These are phyloP conservation scores for Piper betle DNA, from an alignment of 164 flowering plant species.

Conservation along the genomic window DNA sequence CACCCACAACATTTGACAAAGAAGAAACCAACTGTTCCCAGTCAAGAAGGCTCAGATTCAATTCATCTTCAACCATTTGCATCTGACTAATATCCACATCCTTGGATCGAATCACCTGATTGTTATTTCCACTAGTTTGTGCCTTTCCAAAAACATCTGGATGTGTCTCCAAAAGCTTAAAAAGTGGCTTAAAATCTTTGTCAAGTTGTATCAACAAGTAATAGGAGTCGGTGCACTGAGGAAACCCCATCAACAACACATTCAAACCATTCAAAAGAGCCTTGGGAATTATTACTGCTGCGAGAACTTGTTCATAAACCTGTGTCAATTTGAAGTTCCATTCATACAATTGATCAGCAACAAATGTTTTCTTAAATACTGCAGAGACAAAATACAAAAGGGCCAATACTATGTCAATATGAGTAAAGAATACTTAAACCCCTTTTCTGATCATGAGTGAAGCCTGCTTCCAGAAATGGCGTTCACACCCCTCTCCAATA, in stretches of 20 bases:
- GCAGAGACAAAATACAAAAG: background rate
- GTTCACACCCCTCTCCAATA: too few species aligned
- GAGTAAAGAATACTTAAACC: too few species aligned
- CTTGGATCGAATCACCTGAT: constrained; percentile 41
- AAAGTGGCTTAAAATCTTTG: constrained; percentile 68
- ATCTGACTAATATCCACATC: constrained; percentile 61
- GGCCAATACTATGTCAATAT: too few species aligned
- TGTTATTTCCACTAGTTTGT: constrained; percentile 29
- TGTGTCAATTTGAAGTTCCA: constrained; percentile 16
- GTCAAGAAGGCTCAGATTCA: constrained; percentile 60
- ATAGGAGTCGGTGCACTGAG: constrained; percentile 75
- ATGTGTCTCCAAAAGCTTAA: constrained; percentile 60
- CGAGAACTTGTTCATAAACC: constrained; percentile 73
- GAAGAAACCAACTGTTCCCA: constrained; percentile 26
- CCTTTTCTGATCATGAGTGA: too few species aligned
- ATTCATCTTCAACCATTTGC: constrained; percentile 71
- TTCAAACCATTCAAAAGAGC: constrained; percentile 39
- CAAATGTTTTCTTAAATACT: background rate
- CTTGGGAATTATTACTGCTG: constrained; percentile 54
- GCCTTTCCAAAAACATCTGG: constrained; percentile 39
- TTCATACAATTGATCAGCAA: constrained; percentile 1
- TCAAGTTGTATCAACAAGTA: constrained; percentile 84
- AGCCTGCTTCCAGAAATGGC: too few species aligned
- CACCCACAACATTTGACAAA: constrained; percentile 25
- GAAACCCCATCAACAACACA: constrained; percentile 76